phyloP scores from a whole-genome alignment of 1,139 yeast species.

The Geotrichum macrosporum region DNA sequence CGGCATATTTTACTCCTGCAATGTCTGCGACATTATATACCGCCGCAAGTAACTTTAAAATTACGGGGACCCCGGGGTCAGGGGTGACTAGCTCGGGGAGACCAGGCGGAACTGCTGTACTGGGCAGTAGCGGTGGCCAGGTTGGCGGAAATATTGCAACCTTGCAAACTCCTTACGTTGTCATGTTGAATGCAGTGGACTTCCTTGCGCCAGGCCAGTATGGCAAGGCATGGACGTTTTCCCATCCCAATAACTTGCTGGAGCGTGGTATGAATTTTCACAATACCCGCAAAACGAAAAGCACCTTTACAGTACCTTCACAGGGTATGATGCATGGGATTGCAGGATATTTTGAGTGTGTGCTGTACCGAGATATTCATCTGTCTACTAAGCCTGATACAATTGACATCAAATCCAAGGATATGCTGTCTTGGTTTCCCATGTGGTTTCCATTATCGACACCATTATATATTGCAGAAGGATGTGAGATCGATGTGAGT shows the following conservation, averaged over 20 bases:
- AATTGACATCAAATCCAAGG: slow-evolving; percentile 47
- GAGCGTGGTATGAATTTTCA: slow-evolving; percentile 26
- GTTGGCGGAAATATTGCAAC: slow-evolving; percentile 23
- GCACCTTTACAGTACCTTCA: slow-evolving; percentile 41
- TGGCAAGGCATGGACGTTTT: slow-evolving; percentile 19
- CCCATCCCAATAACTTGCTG: slow-evolving; percentile 13
- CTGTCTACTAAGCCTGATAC: slow-evolving; percentile 53
- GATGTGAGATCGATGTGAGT: slow-evolving; percentile 49
- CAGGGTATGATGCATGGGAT: slow-evolving; percentile 64
- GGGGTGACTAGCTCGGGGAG: slow-evolving; percentile 13
- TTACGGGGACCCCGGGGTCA: slow-evolving; percentile 13
- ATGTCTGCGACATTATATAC: slow-evolving; percentile 49
- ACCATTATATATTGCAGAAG: slow-evolving; percentile 50
- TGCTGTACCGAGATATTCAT: slow-evolving; percentile 53
- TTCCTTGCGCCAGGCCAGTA: slow-evolving; percentile 22
- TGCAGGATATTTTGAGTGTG: slow-evolving; percentile 69
- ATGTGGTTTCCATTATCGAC: slow-evolving; percentile 62
- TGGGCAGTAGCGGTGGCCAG: slow-evolving; percentile 7
- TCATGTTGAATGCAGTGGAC: slow-evolving; percentile 51
- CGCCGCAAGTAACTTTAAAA: slow-evolving; percentile 16
- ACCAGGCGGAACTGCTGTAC: slow-evolving; percentile 1
- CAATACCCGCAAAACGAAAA: slow-evolving; percentile 35
- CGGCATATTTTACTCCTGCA: slow-evolving; percentile 62
- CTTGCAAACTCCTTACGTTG: slow-evolving; percentile 56
- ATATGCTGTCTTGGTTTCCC: slow-evolving; percentile 66